Evolutionary conservation across 1,284 basidiomycete genomes (phyloP), one percentile per base, ranked within the genome.

Genomic region (Earliella scabrosa): DNA sequence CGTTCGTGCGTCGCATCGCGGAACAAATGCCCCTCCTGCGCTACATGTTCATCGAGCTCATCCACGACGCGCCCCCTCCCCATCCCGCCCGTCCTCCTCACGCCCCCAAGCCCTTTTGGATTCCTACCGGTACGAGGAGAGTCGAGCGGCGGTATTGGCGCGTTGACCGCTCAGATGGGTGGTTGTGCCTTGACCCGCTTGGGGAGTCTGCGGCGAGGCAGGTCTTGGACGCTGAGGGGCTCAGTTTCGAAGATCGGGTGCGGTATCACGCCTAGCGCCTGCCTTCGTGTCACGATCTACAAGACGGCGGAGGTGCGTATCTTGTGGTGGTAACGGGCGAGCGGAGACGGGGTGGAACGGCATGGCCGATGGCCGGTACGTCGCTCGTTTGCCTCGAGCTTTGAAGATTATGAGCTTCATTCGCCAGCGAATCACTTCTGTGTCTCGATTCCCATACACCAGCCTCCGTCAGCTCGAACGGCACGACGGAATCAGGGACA

Each of bases 151-250:
- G 56, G 29, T 61, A 54, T 36, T 61, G 56, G 52, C 52, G 52
- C 46, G 39, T 61, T 3, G 59, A 55, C 45, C 36, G 59, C 32
- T 24, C 43, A 3, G 47, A 50, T 36, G 46, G 47, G 40, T 54
- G 52, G 55, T 34, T 58, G 23, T 61, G 56, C 18, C 59, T 61
- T 21, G 59, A 61, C 18, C 43, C 41, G 46, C 52, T 61, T 0
- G 46, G 40, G 11, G 52, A 45, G 49, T 24, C 26, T 10, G 24
- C n/a, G 21, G 56, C 45, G 16, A 41, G 32, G 43, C 20, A 20
- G 43, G 46, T 61, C 14, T 35, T 61, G 24, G 40, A 43, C 14
- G 53, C 26, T 3, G 50, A 38, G 20, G 55, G 50, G 36, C 52
- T 61, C 6, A 48, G 38, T 6, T 58, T 61, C 16, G 52, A 46